A percentile compares a stretch with the other conserved stretches of the same genome.
phyloP scores from a whole-genome alignment of 352 stramenopile genomes.

The Pythium rhizo-oryzae region DNA sequence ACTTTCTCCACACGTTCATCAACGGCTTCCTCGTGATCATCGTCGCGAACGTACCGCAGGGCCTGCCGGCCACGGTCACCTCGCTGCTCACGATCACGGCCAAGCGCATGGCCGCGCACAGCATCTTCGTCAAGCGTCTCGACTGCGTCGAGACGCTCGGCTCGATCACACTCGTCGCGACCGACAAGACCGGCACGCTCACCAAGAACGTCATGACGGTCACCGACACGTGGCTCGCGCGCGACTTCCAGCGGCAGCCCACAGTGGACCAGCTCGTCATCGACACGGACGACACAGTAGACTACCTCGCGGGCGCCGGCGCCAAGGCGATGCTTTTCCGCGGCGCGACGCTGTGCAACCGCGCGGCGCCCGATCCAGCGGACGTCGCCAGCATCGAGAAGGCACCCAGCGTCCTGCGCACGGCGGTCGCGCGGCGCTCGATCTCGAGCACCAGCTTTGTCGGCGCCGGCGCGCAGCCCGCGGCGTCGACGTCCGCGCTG shows the following conservation, averaged over 20 bases:
- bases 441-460: too few species aligned
- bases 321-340: constrained; percentile 43
- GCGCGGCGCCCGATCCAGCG: constrained; percentile 31
- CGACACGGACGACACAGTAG: constrained; percentile 40
- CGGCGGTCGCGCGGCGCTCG: constrained; percentile 88
- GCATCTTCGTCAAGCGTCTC: constrained; percentile 89
- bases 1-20: constrained; percentile 39
- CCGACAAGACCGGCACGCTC: constrained; percentile 93
- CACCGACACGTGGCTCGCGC: constrained; percentile 44
- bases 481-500: too few species aligned
- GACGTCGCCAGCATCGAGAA: constrained; percentile 62
- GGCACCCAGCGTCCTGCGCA: constrained; percentile 87
- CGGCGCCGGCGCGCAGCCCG: too few species aligned
- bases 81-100: constrained; percentile 87
- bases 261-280: constrained; percentile 38
- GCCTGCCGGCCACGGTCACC: constrained; percentile 88
- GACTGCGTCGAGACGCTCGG: constrained; percentile 91
- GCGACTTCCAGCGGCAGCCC: constrained; percentile 37
- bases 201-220: constrained; percentile 79
- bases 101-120: constrained; percentile 63
- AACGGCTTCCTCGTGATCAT: constrained; percentile 50
- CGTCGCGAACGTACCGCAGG: constrained; percentile 73
- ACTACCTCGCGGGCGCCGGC: constrained; percentile 31
- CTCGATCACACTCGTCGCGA: constrained; percentile 89
- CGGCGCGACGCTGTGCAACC: constrained; percentile 45